Percentiles rank a stretch among this genome's conserved stretches.
Conservation (phyloP, 768 basidiomycete species). For the Calocera cornea region DNA sequence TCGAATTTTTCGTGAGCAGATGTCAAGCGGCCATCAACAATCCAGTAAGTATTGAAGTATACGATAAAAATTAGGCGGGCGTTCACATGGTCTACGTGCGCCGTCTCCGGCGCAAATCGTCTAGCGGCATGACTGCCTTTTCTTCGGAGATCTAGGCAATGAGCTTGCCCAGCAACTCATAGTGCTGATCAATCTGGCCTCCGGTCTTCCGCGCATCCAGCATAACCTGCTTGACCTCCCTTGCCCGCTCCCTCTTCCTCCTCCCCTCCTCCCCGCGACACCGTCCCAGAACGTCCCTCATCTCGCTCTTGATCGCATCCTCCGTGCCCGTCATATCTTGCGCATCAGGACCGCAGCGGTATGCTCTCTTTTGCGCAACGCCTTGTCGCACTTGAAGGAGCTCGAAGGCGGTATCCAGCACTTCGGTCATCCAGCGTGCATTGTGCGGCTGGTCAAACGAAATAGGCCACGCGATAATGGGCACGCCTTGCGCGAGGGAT, state of each 20-base stretch:
- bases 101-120: neutral
- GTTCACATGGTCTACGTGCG: neutral
- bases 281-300: neutral
- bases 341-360: neutral
- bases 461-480: neutral
- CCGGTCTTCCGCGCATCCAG: neutral
- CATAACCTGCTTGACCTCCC: neutral
- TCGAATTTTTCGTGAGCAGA: neutral
- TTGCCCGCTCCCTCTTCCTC: neutral
- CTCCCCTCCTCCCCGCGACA: neutral
- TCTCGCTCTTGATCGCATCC: neutral
- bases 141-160: neutral
- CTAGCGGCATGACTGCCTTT: neutral
- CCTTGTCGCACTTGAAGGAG: neutral
- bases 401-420: neutral
- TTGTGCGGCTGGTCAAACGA: neutral
- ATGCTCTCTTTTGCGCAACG: neutral
- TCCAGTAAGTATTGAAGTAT: too few relatives aligned
- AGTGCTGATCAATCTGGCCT: neutral
- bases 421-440: neutral
- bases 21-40: neutral
- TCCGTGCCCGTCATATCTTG: neutral
- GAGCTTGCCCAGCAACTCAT: neutral
- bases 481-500: neutral
- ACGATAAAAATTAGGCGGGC: too few relatives aligned